Percentiles rank a stretch among this genome's conserved stretches.
phyloP scores from a whole-genome alignment of 2,329 filamentous ascomycete genomes.

The Didymella pomorum region DNA sequence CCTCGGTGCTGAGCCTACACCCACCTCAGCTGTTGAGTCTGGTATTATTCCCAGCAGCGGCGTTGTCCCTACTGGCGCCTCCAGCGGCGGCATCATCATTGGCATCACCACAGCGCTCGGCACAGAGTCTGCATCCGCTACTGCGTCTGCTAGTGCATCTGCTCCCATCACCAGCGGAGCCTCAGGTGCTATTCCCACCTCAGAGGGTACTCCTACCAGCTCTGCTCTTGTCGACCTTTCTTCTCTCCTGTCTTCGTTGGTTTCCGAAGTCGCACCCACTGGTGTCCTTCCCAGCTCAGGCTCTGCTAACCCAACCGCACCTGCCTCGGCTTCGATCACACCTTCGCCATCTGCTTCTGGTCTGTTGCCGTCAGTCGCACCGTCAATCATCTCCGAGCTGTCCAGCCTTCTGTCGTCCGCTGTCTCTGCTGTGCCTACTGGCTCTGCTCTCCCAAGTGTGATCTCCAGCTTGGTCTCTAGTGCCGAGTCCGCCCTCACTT shows the following conservation, averaged over 20 bases:
- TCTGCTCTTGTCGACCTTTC: slow-evolving; percentile 25
- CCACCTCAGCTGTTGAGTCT: slow-evolving; percentile 29
- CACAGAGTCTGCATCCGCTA: slow-evolving; percentile 23
- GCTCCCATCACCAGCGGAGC: slow-evolving; percentile 23
- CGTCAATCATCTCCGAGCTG: slow-evolving; percentile 30
- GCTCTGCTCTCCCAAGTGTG: slow-evolving; percentile 29
- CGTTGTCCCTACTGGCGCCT: slow-evolving; percentile 33
- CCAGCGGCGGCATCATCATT: slow-evolving; percentile 40
- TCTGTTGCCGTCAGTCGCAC: slow-evolving; percentile 26
- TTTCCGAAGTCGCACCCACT: slow-evolving; percentile 30
- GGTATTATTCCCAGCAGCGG: slow-evolving; percentile 35
- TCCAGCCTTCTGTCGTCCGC: slow-evolving; percentile 31
- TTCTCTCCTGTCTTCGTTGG: slow-evolving; percentile 29
- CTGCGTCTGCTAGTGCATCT: slow-evolving; percentile 14
- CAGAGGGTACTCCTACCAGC: slow-evolving; percentile 26
- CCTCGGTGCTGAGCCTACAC: slow-evolving; percentile 23
- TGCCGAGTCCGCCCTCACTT: slow-evolving; percentile 21
- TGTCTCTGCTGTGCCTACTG: slow-evolving; percentile 26
- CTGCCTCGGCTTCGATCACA: slow-evolving; percentile 14
- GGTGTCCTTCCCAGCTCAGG: slow-evolving; percentile 26
- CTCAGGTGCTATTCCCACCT: slow-evolving; percentile 33
- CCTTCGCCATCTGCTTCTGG: slow-evolving; percentile 25
- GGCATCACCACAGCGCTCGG: slow-evolving; percentile 49
- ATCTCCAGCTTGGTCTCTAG: slow-evolving; percentile 30
- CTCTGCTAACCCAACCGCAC: slow-evolving; percentile 22